Base-by-base conservation (phyloP, 2,329 filamentous ascomycete species). In the Aureobasidium sp. region DNA sequence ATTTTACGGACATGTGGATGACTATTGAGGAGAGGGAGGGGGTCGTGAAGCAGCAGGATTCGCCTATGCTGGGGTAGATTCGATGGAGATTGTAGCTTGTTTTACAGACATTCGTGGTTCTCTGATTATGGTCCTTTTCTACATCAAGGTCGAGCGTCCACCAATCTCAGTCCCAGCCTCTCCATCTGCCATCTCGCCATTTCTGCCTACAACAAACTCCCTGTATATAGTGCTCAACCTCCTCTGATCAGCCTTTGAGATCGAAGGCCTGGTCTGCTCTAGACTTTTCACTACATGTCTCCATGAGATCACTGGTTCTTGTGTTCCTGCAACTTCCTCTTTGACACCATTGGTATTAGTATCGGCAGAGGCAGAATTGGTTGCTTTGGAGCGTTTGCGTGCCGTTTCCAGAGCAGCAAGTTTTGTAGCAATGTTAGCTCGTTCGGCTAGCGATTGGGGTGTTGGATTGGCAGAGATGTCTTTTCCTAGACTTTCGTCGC, bases 151-250 rank as follows among this genome's bases (percentile, higher is more conserved):
- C 68, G 88, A 93, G 71, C 94, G 81, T 15, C 92, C 94, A 8
- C 94, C 94, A 76, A 99, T 86, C 75, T 97, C 94, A 74, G 87
- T 95, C 62, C 88, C 89, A 0, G 89, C 91, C 75, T 97, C 90
- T 1, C 94, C 94, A 74, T 89, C 93, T 63, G 87, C 90, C 90
- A 99, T 91, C 78, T 97, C 92, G 8, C 94, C 94, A 73, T 92
- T 96, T 67, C 94, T 82, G 0, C 91, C 92, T 4, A 91, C 89
- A 0, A 97, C 87, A 78, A 99, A 99, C 76, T 99, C 94, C 16
- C 82, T 80, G 72, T 99, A 99, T 64, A 99, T 97, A 44, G 83
- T 84, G 69, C 84, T 81, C 66, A 99, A 75, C 63, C 93, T 79
- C 64, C 78, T 80, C 68, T 86, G 83, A 76, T 99, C 94, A 63